Conservation (phyloP, 1,139 yeast genomes). For the Yamadazyma atlantica region DNA sequence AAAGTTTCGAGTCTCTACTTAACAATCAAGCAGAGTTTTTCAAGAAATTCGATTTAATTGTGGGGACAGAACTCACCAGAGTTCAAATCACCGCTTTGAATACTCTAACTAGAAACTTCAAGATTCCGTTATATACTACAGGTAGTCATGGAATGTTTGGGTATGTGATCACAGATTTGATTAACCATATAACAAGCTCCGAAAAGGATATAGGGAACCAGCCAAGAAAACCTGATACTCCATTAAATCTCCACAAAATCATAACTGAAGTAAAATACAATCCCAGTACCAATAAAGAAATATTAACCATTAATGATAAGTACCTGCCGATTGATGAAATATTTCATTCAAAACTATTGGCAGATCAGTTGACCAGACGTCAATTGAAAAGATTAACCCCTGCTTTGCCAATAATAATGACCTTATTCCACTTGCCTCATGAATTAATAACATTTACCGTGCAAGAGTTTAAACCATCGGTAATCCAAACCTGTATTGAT, state of each 20-base stretch:
- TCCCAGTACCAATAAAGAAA: conserved; percentile 42
- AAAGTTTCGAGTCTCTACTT: conserved; percentile 26
- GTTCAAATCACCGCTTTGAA: conserved; percentile 48
- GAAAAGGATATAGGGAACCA: conserved; percentile 50
- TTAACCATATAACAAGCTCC: conserved; percentile 53
- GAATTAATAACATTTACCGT: conserved; percentile 19
- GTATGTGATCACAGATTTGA: conserved; percentile 74
- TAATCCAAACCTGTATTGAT: conserved; percentile 23
- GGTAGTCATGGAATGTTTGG: conserved; percentile 83
- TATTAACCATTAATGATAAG: conserved; percentile 54
- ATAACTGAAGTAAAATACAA: conserved; percentile 45
- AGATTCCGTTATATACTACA: conserved; percentile 67
- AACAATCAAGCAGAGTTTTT: conserved; percentile 39
- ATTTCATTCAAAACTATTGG: conserved; percentile 38
- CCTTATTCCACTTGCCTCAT: conserved; percentile 46
- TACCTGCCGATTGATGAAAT: conserved; percentile 39
- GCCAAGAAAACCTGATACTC: conserved; percentile 44
- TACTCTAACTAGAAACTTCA: conserved; percentile 49
- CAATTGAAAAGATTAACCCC: conserved; percentile 61
- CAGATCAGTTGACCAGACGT: conserved; percentile 48
- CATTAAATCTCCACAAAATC: conserved; percentile 50
- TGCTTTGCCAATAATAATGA: conserved; percentile 60
- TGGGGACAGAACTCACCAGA: conserved; percentile 66
- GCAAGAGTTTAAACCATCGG: conserved; percentile 26
- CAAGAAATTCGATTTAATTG: conserved; percentile 63